Base-by-base conservation (phyloP, 768 basidiomycete species). In the Russula compacta region DNA sequence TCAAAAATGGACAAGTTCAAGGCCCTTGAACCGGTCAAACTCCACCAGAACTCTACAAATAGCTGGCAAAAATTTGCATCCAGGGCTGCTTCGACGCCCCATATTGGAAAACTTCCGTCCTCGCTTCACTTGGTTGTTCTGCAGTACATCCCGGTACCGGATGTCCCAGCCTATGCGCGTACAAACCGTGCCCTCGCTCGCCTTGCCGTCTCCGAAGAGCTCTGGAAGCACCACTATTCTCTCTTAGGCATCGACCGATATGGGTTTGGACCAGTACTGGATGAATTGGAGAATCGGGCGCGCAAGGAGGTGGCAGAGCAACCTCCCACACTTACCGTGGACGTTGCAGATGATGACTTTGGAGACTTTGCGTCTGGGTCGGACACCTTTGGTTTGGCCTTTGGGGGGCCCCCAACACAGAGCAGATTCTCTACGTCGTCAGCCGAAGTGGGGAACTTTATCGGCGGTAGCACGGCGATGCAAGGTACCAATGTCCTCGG, bases 1-100 rank as follows among this genome's bases (percentile, higher is more conserved):
- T 61, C 50, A 35, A 40, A 40, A 89, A 89, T 92, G 90, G 86
- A 95, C 75, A 89, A 89, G 73, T 94, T 94, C 73, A 78, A 83
- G n/a, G 81, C 89, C 0, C 81, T 95, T 43, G 87, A 92, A 70
- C 92, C 92, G 17, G 72, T 74, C 57, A 69, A 69, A 50, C 69
- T 74, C 24, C 69, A 75, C 40, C 52, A 68, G 69, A 67, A 59
- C 9, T 73, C 72, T 47, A 36, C 63, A 19, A 38, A n/a, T 24
- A 9, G 15, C 14, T 40, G 35, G 14, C 54, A 48, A 39, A 38
- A 39, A 17, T 36, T 29, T 21, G 24, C 42, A 56, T 35, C 58
- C 46, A 21, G 55, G 3, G 19, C 42, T 48, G 43, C 49, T 19
- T n/a, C 64, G 15, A 59, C 65, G 29, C 72, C 67, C 24, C 77